These are phyloP conservation scores for Boletus tomentosulus DNA, from an alignment of 768 basidiomycete species.

Conservation along the genomic window DNA sequence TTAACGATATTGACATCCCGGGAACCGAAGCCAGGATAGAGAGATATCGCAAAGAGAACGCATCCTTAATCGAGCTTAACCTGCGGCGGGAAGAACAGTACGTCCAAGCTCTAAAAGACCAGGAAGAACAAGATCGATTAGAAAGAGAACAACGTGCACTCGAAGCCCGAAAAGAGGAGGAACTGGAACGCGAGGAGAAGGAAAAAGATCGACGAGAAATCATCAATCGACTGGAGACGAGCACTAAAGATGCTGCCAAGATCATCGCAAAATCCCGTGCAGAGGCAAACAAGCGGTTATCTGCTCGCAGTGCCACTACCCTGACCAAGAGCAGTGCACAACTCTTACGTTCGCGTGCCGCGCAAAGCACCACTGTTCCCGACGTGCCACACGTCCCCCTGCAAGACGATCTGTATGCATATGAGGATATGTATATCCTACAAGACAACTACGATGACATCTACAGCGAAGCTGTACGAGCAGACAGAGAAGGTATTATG, in stretches of 20 bases:
- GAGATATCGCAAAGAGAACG: slow-evolving; percentile 76
- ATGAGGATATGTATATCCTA: slow-evolving; percentile 62
- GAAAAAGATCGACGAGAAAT: slow-evolving; percentile 70
- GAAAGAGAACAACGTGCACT: slow-evolving; percentile 68
- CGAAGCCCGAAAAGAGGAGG: slow-evolving; percentile 63
- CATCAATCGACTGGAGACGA: slow-evolving; percentile 78
- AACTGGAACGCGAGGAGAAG: slow-evolving; percentile 71
- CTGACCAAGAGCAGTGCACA: slow-evolving; percentile 44
- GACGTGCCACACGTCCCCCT: slow-evolving; percentile 79
- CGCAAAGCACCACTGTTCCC: slow-evolving; percentile 60
- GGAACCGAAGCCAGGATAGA: slow-evolving; percentile 83
- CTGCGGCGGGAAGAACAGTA: slow-evolving; percentile 78
- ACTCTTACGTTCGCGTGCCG: slow-evolving; percentile 58
- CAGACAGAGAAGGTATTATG: slow-evolving; percentile 76
- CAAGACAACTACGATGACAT: slow-evolving; percentile 64
- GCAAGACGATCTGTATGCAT: slow-evolving; percentile 71
- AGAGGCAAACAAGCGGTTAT: slow-evolving; percentile 57
- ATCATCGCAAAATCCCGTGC: slow-evolving; percentile 67
- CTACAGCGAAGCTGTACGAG: slow-evolving; percentile 69
- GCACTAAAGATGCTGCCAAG: slow-evolving; percentile 63
- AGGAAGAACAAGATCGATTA: slow-evolving; percentile 73
- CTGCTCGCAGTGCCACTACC: slow-evolving; percentile 48
- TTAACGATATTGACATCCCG: slow-evolving; percentile 77
- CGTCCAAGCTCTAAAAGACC: slow-evolving; percentile 63
- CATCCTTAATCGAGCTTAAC: slow-evolving; percentile 79